These are phyloP conservation scores for Asparagopsis taxiformis DNA, from an alignment of 31 red algal species.

Conservation along the genomic window DNA sequence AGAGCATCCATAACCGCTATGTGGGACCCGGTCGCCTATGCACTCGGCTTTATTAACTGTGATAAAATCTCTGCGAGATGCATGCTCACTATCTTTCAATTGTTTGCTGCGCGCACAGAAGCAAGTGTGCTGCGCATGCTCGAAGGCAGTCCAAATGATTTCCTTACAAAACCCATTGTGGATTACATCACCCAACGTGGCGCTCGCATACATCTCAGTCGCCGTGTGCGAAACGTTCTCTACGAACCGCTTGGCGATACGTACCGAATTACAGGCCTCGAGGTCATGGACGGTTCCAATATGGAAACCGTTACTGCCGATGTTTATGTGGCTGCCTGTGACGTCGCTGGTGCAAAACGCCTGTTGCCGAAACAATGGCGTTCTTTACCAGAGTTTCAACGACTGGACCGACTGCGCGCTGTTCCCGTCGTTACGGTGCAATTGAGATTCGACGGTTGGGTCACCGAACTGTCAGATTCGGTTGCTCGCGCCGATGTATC, in stretches of 20 bases:
- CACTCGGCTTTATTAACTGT: conserved; percentile 90
- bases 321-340: conserved; percentile 89
- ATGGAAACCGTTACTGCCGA: conserved; percentile 65
- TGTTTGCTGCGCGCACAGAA: conserved; percentile 86
- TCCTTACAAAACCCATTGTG: conserved; percentile 76
- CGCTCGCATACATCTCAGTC: conserved; percentile 45
- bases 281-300: conserved; percentile 14
- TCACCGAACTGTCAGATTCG: conserved; percentile 59
- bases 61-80: conserved; percentile 86
- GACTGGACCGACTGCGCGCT: conserved; percentile 50
- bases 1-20: conserved; percentile 64
- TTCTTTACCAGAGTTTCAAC: conserved; percentile 41
- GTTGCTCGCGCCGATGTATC: conserved; percentile 25
- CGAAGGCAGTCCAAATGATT: conserved; percentile 82
- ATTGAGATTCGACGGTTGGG: conserved; percentile 94
- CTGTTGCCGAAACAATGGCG: conserved; percentile 73
- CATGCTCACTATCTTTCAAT: conserved; percentile 94
- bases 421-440: conserved; percentile 95
- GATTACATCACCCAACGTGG: conserved; percentile 73
- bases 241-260: conserved; percentile 8
- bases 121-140: conserved; percentile 82
- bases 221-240: conserved; percentile 41
- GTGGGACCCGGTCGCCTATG: conserved; percentile 97
- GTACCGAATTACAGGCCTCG: conserved; percentile 39
- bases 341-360: conserved; percentile 76